Evolutionary conservation across 768 basidiomycete genomes (phyloP).

Genomic region (Chalciporus piperatus): DNA sequence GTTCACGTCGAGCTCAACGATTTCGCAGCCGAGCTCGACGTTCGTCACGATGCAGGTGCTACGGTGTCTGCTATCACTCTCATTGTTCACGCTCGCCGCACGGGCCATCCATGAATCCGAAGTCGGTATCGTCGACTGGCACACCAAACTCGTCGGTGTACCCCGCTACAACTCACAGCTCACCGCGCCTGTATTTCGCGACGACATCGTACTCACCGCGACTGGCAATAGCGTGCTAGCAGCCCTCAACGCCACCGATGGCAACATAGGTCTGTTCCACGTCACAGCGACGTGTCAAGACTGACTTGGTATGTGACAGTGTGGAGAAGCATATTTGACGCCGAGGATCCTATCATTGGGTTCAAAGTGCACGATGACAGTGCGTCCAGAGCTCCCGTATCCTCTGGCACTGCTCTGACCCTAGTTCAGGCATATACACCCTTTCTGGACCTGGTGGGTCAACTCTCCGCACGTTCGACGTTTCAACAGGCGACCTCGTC

Average conservation of each 20-base stretch:
- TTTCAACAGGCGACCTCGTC: conserved; percentile 57
- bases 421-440: conserved; percentile 56
- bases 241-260: conserved; percentile 63
- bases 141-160: conserved; percentile 72
- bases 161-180: conserved; percentile 51
- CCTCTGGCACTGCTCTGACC: background rate
- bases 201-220: conserved; percentile 58
- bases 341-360: conserved; percentile 61
- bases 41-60: conserved; percentile 15
- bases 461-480: conserved; percentile 66
- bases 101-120: conserved; percentile 68
- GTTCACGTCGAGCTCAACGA: background rate
- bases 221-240: conserved; percentile 78
- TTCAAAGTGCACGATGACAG: conserved; percentile 59
- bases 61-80: conserved; percentile 17
- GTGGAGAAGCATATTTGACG: conserved; percentile 80
- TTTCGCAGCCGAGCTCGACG: background rate
- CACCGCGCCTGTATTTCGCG: conserved; percentile 61
- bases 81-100: conserved; percentile 22
- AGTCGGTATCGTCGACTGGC: conserved; percentile 85
- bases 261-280: conserved; percentile 57
- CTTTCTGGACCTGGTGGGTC: conserved; percentile 76
- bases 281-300: conserved; percentile 5
- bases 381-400: conserved; percentile 33
- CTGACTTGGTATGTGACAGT: conserved; percentile 37